Evolutionary conservation across 2,329 filamentous ascomycete genomes (phyloP).

Genomic region (Xylaria sp.): DNA sequence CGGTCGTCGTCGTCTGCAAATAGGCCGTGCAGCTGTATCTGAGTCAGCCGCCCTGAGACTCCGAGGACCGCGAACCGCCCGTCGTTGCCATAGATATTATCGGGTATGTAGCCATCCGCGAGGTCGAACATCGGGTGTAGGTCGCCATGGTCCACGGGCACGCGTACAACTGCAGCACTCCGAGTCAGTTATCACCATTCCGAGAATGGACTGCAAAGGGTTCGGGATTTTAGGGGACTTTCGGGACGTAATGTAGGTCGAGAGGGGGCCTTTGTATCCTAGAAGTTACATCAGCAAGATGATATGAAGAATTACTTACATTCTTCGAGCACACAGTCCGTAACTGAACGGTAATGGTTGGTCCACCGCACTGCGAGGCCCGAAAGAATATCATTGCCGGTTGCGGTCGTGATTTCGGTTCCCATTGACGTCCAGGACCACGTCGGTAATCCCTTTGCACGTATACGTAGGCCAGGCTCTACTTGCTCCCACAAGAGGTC

Average conservation of each 20-base stretch:
- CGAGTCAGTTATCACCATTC: neutral
- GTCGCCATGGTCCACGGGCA: conserved; percentile 10
- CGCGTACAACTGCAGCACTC: neutral
- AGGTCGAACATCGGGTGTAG: conserved; percentile 7
- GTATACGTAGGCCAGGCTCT: conserved; percentile 6
- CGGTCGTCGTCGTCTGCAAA: conserved; percentile 17
- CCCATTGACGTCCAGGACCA: conserved; percentile 27
- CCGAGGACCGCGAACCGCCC: conserved; percentile 14
- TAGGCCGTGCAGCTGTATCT: conserved; percentile 2
- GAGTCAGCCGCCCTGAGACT: conserved; percentile 2
- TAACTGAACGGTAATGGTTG: neutral
- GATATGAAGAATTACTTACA: neutral
- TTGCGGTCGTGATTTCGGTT: neutral
- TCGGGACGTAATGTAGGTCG: neutral
- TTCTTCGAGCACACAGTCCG: conserved; percentile 11
- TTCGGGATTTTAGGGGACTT: neutral
- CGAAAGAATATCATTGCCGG: neutral
- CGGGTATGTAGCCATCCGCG: conserved; percentile 1
- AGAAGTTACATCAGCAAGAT: neutral
- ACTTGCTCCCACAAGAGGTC: conserved; percentile 25
- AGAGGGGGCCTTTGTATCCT: neutral
- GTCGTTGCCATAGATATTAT: conserved; percentile 19
- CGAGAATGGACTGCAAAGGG: neutral
- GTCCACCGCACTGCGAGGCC: conserved; percentile 14
- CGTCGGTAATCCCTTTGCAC: conserved; percentile 16